Percentiles rank a stretch among this genome's conserved stretches.
Evolutionary conservation across 441 rosid genomes (phyloP).

Genomic region (Hura crepitans): DNA sequence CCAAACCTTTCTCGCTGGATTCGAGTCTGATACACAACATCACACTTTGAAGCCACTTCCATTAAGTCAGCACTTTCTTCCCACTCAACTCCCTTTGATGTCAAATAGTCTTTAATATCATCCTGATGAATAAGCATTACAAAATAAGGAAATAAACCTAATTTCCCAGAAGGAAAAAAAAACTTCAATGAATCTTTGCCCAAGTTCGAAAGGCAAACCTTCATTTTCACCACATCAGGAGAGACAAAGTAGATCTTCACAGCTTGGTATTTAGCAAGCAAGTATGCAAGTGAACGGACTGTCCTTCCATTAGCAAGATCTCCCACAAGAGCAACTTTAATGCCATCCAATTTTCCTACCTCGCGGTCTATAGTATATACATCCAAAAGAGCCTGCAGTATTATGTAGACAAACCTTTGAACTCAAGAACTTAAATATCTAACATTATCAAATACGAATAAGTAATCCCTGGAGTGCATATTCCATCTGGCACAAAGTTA

Average conservation of each 20-base stretch:
- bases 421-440: background rate
- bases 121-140: slow-evolving; percentile 43
- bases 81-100: slow-evolving; percentile 71
- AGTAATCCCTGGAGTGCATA: background rate
- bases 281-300: slow-evolving; percentile 86
- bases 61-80: slow-evolving; percentile 76
- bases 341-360: slow-evolving; percentile 85
- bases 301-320: slow-evolving; percentile 98
- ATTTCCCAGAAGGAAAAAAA: background rate
- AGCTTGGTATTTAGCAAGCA: slow-evolving; percentile 64
- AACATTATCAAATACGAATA: background rate
- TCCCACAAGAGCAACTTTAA: slow-evolving; percentile 86
- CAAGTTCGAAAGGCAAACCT: slow-evolving; percentile 36
- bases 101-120: slow-evolving; percentile 84
- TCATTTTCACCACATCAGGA: slow-evolving; percentile 92
- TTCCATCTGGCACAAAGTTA: background rate
- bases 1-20: slow-evolving; percentile 89
- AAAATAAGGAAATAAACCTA: background rate
- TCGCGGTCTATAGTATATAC: slow-evolving; percentile 86
- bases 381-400: slow-evolving; percentile 76
- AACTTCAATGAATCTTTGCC: background rate
- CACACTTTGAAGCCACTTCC: slow-evolving; percentile 87
- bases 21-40: slow-evolving; percentile 84
- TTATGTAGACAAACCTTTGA: background rate
- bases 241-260: slow-evolving; percentile 90